Percentiles rank a stretch among this genome's conserved stretches.
Conservation (phyloP, 2,329 filamentous ascomycete species). For the Alternaria triticina region DNA sequence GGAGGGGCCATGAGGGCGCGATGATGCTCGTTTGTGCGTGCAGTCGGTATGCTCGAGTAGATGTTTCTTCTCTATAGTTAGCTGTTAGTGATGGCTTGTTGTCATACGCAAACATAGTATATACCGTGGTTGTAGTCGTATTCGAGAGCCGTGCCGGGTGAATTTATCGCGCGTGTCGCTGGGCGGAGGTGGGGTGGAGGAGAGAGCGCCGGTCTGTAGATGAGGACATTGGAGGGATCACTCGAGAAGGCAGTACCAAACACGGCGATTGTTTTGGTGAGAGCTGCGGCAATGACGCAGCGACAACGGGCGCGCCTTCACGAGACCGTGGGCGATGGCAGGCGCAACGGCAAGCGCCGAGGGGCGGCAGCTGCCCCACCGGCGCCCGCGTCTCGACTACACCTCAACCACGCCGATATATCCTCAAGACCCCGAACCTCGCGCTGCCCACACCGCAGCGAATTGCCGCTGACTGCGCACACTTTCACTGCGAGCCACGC, state of each 20-base stretch:
- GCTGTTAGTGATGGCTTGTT: background rate
- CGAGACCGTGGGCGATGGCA: background rate
- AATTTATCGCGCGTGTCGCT: slow-evolving; percentile 1
- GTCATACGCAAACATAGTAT: too few species aligned
- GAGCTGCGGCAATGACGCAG: slow-evolving; percentile 20
- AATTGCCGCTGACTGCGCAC: slow-evolving; percentile 1
- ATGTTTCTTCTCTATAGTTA: background rate
- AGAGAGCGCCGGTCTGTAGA: background rate
- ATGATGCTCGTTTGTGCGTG: background rate
- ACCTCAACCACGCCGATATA: slow-evolving; percentile 5
- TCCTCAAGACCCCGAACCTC: background rate
- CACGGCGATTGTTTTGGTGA: slow-evolving; percentile 2
- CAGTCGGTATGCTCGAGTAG: background rate
- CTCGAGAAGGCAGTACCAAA: background rate
- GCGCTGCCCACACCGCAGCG: background rate
- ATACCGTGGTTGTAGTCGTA: background rate
- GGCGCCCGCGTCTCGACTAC: slow-evolving; percentile 9
- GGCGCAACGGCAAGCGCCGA: slow-evolving; percentile 27
- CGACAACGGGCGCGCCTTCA: slow-evolving; percentile 7
- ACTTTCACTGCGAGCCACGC: slow-evolving; percentile 5
- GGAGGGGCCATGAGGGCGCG: slow-evolving; percentile 35
- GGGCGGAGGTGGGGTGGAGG: background rate
- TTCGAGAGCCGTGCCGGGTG: background rate
- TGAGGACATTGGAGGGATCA: background rate
- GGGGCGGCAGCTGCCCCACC: slow-evolving; percentile 14